Percentiles rank a stretch among this genome's conserved stretches.
Evolutionary conservation across 2,329 filamentous ascomycete species (phyloP).

Genomic region (Colletotrichum paranaense): DNA sequence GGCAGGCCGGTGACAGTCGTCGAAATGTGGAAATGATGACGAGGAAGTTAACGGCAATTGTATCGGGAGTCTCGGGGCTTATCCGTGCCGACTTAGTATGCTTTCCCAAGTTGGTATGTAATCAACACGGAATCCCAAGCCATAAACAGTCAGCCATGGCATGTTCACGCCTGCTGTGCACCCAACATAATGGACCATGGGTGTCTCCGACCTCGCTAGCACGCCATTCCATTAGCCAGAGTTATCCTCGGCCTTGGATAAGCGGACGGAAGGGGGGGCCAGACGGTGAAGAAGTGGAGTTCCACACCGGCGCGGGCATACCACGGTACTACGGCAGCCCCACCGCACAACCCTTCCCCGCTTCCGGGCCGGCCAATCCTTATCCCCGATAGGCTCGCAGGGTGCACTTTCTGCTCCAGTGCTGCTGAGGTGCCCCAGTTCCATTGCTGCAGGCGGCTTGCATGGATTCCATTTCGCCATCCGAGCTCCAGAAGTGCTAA

Average conservation of each 20-base stretch:
- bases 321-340: neutral
- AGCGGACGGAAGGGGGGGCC: neutral
- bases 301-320: constrained; percentile 5
- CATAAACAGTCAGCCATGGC: neutral
- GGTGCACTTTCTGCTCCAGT: constrained; percentile 26
- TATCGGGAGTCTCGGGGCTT: neutral
- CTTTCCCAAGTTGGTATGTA: neutral
- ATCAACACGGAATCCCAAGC: neutral
- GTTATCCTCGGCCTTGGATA: constrained; percentile 5
- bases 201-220: neutral
- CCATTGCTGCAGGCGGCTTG: neutral
- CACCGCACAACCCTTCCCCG: constrained; percentile 7
- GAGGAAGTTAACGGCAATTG: neutral
- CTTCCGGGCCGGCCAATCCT: constrained; percentile 34
- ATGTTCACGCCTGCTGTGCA: neutral
- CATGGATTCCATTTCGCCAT: constrained; percentile 34
- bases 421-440: neutral
- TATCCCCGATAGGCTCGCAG: constrained; percentile 28
- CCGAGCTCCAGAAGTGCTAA: constrained; percentile 34
- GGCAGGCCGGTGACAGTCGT: too few relatives aligned
- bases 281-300: constrained; percentile 26
- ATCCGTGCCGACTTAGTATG: too few relatives aligned
- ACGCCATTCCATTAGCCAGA: neutral
- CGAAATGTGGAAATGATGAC: neutral
- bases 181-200: neutral